phyloP scores from a whole-genome alignment of 495 filamentous ascomycete species.

The Lasiosphaeria hispida region DNA sequence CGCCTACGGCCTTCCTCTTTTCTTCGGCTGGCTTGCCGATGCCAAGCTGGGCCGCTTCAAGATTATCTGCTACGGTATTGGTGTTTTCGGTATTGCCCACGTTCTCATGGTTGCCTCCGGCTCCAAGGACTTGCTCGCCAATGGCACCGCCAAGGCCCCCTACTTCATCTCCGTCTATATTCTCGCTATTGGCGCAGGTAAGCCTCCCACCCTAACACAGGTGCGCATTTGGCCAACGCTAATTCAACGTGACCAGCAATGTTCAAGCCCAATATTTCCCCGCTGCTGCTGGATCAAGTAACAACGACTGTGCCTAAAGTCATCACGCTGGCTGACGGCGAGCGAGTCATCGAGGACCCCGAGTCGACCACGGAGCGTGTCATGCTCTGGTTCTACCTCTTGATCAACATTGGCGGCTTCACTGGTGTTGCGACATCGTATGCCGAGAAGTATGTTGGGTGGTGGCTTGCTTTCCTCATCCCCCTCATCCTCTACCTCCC shows the following conservation, averaged over 20 bases:
- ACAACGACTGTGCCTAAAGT: conserved; percentile 46
- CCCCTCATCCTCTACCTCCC: conserved; percentile 60
- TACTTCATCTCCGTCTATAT: conserved; percentile 60
- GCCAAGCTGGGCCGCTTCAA: conserved; percentile 57
- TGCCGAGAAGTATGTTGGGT: conserved; percentile 57
- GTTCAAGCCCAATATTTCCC: conserved; percentile 68
- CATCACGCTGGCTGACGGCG: conserved; percentile 43
- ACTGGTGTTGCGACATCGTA: conserved; percentile 51
- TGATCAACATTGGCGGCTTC: conserved; percentile 66
- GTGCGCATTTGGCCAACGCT: background rate
- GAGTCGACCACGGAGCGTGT: conserved; percentile 60
- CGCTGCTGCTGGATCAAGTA: conserved; percentile 59
- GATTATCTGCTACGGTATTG: conserved; percentile 61
- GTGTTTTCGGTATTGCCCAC: conserved; percentile 64
- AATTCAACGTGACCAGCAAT: conserved; percentile 33
- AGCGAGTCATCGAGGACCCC: conserved; percentile 58
- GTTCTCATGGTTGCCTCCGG: conserved; percentile 62
- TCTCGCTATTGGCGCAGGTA: conserved; percentile 63
- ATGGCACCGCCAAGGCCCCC: conserved; percentile 53
- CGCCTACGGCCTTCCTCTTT: conserved; percentile 56
- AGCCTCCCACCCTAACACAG: conserved; percentile 33
- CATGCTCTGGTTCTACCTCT: conserved; percentile 64
- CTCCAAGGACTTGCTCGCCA: conserved; percentile 55
- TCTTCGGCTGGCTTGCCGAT: conserved; percentile 59
- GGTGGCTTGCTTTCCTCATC: conserved; percentile 72